Evolutionary conservation across 2,329 filamentous ascomycete species (phyloP).

Genomic region (Dactylellina sp.): DNA sequence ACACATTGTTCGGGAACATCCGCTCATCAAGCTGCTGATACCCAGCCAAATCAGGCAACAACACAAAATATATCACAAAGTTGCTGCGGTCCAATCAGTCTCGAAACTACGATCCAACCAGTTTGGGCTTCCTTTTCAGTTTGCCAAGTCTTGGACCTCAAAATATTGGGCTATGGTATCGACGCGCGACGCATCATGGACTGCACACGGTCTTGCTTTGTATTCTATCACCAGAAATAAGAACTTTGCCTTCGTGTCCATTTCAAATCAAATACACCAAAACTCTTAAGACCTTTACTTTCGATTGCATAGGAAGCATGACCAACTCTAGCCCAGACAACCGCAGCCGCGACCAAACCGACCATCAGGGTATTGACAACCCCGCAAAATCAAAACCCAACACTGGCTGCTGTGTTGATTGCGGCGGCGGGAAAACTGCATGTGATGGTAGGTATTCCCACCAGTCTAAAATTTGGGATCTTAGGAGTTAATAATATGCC

Average conservation of each 20-base stretch:
- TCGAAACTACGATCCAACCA: too few relatives aligned
- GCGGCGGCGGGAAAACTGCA: constrained; percentile 9
- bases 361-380: not conserved
- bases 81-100: too few relatives aligned
- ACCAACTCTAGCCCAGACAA: not conserved
- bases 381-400: not conserved
- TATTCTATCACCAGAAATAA: too few relatives aligned
- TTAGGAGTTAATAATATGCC: not conserved
- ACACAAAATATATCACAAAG: too few relatives aligned
- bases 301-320: not conserved
- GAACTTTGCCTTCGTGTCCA: too few relatives aligned
- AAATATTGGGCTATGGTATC: too few relatives aligned
- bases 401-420: constrained; percentile 28
- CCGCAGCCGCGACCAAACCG: not conserved
- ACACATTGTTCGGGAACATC: constrained; percentile 8
- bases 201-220: too few relatives aligned
- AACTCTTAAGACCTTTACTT: not conserved
- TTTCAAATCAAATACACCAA: not conserved
- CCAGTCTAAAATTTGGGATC: not conserved
- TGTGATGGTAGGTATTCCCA: constrained; percentile 18
- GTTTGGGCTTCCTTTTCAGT: too few relatives aligned
- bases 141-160: too few relatives aligned
- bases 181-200: too few relatives aligned
- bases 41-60: too few relatives aligned
- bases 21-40: too few relatives aligned